Percentiles rank a stretch among this genome's conserved stretches.
These are phyloP conservation scores for Plantago rigida DNA, from an alignment of 305 asterid genomes.

Conservation along the genomic window DNA sequence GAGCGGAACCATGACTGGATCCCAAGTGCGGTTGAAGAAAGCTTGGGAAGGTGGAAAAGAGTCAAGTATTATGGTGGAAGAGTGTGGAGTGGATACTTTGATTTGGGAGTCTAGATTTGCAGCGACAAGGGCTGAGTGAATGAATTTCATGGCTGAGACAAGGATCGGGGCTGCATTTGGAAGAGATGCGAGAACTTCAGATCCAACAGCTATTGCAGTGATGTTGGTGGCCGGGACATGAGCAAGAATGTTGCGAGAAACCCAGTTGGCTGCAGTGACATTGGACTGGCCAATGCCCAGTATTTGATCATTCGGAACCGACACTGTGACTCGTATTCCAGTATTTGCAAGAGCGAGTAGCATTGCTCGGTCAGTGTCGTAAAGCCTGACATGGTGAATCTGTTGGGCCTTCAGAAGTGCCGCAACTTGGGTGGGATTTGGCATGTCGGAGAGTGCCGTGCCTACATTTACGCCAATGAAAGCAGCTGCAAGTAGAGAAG, in stretches of 20 bases:
- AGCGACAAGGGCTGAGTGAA: conserved; percentile 68
- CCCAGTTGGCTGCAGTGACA: conserved; percentile 82
- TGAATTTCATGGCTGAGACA: conserved; percentile 62
- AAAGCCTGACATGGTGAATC: conserved; percentile 62
- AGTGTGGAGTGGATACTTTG: conserved; percentile 69
- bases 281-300: conserved; percentile 78
- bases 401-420: conserved; percentile 78
- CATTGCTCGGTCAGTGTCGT: conserved; percentile 59
- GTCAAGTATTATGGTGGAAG: conserved; percentile 69
- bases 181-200: conserved; percentile 61
- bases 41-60: conserved; percentile 88
- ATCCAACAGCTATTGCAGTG: conserved; percentile 67
- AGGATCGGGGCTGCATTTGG: conserved; percentile 68
- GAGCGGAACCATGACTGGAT: conserved; percentile 64
- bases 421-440: conserved; percentile 70
- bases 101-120: conserved; percentile 58
- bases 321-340: conserved; percentile 54
- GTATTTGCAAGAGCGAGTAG: conserved; percentile 69
- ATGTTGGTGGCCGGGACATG: conserved; percentile 70
- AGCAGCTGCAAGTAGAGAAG: conserved; percentile 37
- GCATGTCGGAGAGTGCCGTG: conserved; percentile 76
- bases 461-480: conserved; percentile 84
- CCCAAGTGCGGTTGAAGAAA: conserved; percentile 61
- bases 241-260: conserved; percentile 56
- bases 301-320: conserved; percentile 71